Percentiles rank a stretch among this genome's conserved stretches.
These are phyloP conservation scores for Stemphylium vesicarium DNA, from an alignment of 2,329 filamentous ascomycete genomes.

Conservation along the genomic window DNA sequence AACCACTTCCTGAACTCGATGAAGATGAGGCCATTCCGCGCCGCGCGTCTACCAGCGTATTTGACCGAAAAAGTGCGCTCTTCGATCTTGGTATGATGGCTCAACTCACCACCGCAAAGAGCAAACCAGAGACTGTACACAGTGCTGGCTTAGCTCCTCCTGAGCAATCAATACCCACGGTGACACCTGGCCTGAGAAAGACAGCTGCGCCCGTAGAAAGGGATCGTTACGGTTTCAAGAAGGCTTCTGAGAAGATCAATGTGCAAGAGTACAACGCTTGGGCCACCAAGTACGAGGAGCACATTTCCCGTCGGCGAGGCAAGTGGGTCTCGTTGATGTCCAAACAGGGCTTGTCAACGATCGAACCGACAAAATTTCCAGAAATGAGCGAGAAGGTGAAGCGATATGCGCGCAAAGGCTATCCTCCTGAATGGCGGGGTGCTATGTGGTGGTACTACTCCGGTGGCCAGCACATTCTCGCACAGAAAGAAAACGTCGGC, in stretches of 20 bases:
- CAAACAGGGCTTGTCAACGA: slow-evolving; percentile 75
- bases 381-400: slow-evolving; percentile 82
- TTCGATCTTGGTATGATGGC: slow-evolving; percentile 34
- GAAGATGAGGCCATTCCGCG: slow-evolving; percentile 44
- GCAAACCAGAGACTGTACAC: slow-evolving; percentile 9
- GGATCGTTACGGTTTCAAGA: slow-evolving; percentile 92
- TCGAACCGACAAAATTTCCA: slow-evolving; percentile 78
- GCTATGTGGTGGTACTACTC: slow-evolving; percentile 97
- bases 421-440: slow-evolving; percentile 92
- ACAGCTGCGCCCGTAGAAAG: slow-evolving; percentile 54
- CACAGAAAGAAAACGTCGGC: slow-evolving; percentile 69
- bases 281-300: slow-evolving; percentile 76
- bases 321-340: slow-evolving; percentile 85
- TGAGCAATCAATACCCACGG: slow-evolving; percentile 5
- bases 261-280: slow-evolving; percentile 81
- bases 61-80: slow-evolving; percentile 41
- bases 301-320: slow-evolving; percentile 73
- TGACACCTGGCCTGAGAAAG: slow-evolving; percentile 23
- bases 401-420: slow-evolving; percentile 88
- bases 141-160: background rate
- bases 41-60: slow-evolving; percentile 45
- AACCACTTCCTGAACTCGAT: slow-evolving; percentile 42
- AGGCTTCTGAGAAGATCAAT: slow-evolving; percentile 79
- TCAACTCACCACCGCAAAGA: slow-evolving; percentile 13
- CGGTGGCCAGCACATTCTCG: slow-evolving; percentile 79